Conservation (phyloP, 495 filamentous ascomycete species). For the Cenococcum geophilum region DNA sequence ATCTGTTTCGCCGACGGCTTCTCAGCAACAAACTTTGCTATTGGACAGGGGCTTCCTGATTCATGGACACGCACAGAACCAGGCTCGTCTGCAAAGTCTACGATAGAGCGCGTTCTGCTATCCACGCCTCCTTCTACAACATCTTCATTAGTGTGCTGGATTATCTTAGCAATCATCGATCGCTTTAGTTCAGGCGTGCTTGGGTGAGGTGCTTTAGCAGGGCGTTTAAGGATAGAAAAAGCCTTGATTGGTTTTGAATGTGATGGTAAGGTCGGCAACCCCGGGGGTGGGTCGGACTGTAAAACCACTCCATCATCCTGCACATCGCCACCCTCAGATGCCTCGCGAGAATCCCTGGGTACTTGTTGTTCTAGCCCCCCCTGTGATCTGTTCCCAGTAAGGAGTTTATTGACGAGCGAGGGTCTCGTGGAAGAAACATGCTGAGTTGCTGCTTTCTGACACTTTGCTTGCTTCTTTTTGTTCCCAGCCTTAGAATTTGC, state of each 20-base stretch:
- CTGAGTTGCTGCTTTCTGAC: not conserved
- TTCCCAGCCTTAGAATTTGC: not conserved
- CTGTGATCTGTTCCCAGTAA: not conserved
- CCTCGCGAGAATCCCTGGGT: not conserved
- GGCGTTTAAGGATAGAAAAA: not conserved
- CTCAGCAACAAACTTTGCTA: not conserved
- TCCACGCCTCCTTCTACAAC: not conserved
- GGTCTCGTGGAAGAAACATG: not conserved
- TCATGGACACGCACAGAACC: not conserved
- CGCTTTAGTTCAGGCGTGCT: not conserved
- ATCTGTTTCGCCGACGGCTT: not conserved
- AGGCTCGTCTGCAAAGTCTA: not conserved
- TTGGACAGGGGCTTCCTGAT: not conserved
- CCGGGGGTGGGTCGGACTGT: not conserved
- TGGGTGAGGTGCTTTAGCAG: not conserved
- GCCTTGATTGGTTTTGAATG: not conserved
- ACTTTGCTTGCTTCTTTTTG: not conserved
- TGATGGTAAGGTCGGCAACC: not conserved
- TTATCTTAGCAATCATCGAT: not conserved
- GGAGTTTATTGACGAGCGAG: not conserved
- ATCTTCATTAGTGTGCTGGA: not conserved
- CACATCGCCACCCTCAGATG: not conserved
- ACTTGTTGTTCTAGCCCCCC: too few species aligned
- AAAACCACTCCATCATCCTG: not conserved
- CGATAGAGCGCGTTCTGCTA: not conserved